Evolutionary conservation across 2,329 filamentous ascomycete species (phyloP), one percentile per base, ranked within the genome.

Genomic region (Colletotrichum sp.): DNA sequence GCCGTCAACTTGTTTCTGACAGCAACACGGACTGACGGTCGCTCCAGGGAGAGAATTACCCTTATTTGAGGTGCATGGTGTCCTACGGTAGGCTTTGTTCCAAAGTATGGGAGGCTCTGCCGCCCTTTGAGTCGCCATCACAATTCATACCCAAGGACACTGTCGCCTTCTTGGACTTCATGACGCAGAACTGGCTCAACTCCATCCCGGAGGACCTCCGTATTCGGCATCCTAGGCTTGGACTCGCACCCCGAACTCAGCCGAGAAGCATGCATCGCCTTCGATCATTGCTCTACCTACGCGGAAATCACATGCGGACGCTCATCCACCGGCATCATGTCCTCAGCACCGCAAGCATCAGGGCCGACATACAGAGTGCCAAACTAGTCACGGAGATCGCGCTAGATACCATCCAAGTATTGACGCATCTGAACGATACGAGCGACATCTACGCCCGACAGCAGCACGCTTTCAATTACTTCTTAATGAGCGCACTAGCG

Each of bases 31-130:
- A 27, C 62, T n/a, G 11, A 59, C 16, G 47, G 47, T 1, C 1
- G 3, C 6, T 11, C 8, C n/a, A 83, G 82, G 80, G 77, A 9
- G 77, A 80, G 1, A 80, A 82, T 2, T 81, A 79, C 5, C 80
- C 83, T 0, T 88, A 87, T 55, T 77, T 88, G 0, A 83, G 83
- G 4, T 88, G 86, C 62, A 86, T 88, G 85, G 84, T 88, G 2
- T 83, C 83, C 1, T 87, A 88, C 51, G 85, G 85, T 0, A 82
- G 85, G 0, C 79, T 88, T 0, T 86, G 85, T 63, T 85, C 86
- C 4, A 86, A 85, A 63, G 82, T 88, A 8, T 87, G 86, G 86
- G 83, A 85, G 0, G 80, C 86, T 0, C 82, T 88, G 2, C 85
- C 77, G 18, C 78, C 80, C 13, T 79, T 86, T 76, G 82, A 82